Percentiles rank a stretch among this genome's conserved stretches.
Evolutionary conservation across 2,329 filamentous ascomycete genomes (phyloP).

Genomic region (Fonsecaea nubica): DNA sequence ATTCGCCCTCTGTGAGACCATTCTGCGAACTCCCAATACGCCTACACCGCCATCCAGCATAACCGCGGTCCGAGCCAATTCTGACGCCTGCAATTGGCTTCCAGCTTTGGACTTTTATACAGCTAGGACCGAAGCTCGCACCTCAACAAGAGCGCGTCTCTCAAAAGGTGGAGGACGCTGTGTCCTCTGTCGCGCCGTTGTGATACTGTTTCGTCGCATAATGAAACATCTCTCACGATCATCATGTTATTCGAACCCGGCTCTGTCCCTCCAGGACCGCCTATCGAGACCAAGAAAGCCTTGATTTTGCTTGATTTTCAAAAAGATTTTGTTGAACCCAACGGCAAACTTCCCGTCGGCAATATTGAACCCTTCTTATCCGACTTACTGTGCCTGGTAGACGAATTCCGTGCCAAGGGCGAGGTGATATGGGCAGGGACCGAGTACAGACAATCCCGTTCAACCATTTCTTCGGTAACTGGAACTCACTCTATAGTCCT

Average conservation of each 20-base stretch:
- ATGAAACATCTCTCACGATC: conserved; percentile 20
- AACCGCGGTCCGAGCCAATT: conserved; percentile 20
- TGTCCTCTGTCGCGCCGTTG: not conserved
- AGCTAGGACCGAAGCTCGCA: not conserved
- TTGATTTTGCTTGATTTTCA: conserved; percentile 86
- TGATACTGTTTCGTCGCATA: conserved; percentile 13
- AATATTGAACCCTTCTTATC: conserved; percentile 71
- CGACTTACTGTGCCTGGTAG: conserved; percentile 69
- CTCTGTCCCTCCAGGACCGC: conserved; percentile 47
- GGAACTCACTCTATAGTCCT: conserved; percentile 51
- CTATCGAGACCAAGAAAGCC: conserved; percentile 68
- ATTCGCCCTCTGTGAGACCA: not conserved
- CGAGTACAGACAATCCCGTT: conserved; percentile 69
- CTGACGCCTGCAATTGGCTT: conserved; percentile 1
- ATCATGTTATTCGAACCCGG: conserved; percentile 39
- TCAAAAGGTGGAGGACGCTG: not conserved
- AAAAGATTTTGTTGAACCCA: conserved; percentile 79
- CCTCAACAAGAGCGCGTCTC: not conserved
- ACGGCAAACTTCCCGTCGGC: conserved; percentile 71
- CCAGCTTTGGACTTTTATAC: conserved; percentile 9
- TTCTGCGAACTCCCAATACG: not conserved
- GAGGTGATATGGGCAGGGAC: conserved; percentile 86
- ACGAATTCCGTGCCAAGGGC: conserved; percentile 73
- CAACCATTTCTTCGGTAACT: conserved; percentile 59
- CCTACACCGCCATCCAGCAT: conserved; percentile 3